Percentiles rank a stretch among this genome's conserved stretches.
Conservation (phyloP, 1,139 yeast genomes). For the Pichiaceae sp. region DNA sequence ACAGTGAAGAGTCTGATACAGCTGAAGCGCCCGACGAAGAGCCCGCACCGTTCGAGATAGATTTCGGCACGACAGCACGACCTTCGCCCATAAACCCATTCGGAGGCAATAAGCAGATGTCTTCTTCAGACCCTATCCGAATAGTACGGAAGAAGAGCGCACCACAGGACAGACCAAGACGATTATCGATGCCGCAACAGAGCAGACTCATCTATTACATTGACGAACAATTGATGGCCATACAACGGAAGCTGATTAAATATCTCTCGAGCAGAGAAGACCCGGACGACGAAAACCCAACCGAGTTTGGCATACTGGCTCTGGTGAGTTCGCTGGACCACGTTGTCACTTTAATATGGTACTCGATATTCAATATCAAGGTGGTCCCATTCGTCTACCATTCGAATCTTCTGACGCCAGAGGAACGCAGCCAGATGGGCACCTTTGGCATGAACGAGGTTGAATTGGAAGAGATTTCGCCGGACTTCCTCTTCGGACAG, state of each 20-base stretch:
- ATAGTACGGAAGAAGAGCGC: constrained; percentile 4
- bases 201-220: constrained; percentile 51
- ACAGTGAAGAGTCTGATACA: too few species aligned
- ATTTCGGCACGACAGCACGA: neutral
- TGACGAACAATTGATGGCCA: constrained; percentile 46
- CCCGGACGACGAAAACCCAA: constrained; percentile 7
- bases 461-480: constrained; percentile 15
- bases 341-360: constrained; percentile 35
- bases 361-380: constrained; percentile 29
- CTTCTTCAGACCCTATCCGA: constrained; percentile 15
- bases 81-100: constrained; percentile 22
- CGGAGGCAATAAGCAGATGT: constrained; percentile 13
- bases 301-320: constrained; percentile 1
- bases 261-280: constrained; percentile 32
- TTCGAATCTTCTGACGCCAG: constrained; percentile 17
- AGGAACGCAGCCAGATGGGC: neutral
- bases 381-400: constrained; percentile 27
- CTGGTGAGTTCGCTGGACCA: constrained; percentile 1
- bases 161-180: constrained; percentile 7
- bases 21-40: neutral
- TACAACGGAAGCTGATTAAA: constrained; percentile 62
- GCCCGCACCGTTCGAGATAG: neutral
- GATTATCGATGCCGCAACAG: constrained; percentile 41
- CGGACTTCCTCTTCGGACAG: constrained; percentile 35
- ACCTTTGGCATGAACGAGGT: constrained; percentile 12